Evolutionary conservation across 257 asterid genomes (phyloP).

Genomic region (Orobanche coerulescens): DNA sequence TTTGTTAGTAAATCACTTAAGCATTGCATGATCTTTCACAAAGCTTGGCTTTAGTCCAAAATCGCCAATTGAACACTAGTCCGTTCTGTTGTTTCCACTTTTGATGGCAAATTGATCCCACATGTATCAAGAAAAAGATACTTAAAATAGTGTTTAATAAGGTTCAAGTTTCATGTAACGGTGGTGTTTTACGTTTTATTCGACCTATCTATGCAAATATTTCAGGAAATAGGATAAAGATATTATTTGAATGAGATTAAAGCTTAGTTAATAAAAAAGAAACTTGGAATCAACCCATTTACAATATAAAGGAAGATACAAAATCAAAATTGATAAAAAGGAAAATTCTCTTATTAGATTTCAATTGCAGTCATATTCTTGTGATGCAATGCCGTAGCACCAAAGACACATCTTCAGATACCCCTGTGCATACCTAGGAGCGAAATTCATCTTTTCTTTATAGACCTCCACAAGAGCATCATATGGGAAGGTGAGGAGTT

Average conservation of each 20-base stretch:
- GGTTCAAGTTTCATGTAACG: not conserved
- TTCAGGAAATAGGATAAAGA: no score
- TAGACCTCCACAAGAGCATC: not conserved
- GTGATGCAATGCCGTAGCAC: not conserved
- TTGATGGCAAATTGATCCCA: not conserved
- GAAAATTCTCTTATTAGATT: no score
- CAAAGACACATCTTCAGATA: not conserved
- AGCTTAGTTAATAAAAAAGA: no score
- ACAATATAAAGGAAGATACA: no score
- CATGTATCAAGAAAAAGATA: not conserved
- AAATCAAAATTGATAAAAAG: no score
- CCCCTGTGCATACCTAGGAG: not conserved
- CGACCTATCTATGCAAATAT: not conserved
- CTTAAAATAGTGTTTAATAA: not conserved
- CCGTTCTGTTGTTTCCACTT: not conserved
- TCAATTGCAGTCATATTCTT: no score
- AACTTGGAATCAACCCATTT: no score
- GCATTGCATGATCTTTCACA: not conserved
- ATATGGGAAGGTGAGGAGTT: slow-evolving; percentile 2
- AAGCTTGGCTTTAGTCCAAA: not conserved
- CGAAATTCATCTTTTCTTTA: not conserved
- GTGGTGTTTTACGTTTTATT: not conserved
- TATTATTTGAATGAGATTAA: no score
- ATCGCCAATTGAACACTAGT: not conserved
- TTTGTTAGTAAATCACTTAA: no score